Conservation (phyloP, 805 yeast genomes). For the Yueomyces sp. region DNA sequence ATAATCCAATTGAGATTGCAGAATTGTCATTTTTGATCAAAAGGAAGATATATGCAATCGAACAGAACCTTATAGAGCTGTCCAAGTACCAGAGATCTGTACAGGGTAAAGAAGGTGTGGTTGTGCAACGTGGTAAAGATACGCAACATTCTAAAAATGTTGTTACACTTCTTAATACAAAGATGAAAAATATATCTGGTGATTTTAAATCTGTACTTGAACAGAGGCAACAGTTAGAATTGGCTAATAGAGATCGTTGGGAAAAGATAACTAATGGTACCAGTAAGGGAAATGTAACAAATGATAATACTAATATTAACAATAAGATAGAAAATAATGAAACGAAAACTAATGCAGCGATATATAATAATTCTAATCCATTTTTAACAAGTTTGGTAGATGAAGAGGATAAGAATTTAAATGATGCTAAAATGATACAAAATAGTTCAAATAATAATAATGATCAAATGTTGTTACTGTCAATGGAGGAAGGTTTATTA, state of each 20-base stretch:
- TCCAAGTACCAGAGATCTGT: conserved; percentile 37
- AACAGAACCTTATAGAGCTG: conserved; percentile 75
- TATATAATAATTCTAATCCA: conserved; percentile 27
- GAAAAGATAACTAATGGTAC: conserved; percentile 43
- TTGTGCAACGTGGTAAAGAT: conserved; percentile 1
- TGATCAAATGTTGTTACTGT: conserved; percentile 55
- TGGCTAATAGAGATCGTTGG: conserved; percentile 66
- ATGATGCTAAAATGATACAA: conserved; percentile 25
- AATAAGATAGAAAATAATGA: background rate
- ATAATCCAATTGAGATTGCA: conserved; percentile 84
- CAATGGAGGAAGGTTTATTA: conserved; percentile 70
- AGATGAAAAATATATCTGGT: conserved; percentile 84
- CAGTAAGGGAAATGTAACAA: conserved; percentile 1
- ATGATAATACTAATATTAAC: background rate
- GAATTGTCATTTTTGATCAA: conserved; percentile 74
- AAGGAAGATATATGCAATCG: conserved; percentile 34
- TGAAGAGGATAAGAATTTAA: conserved; percentile 2
- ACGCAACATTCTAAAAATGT: conserved; percentile 77
- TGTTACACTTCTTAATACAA: conserved; percentile 72
- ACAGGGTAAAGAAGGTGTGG: conserved; percentile 29
- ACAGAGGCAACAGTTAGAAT: conserved; percentile 70
- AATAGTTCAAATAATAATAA: conserved; percentile 51
- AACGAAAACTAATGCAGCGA: background rate
- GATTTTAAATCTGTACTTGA: conserved; percentile 85
- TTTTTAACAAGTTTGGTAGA: conserved; percentile 22